These are phyloP conservation scores for Aspergillus phoenicis DNA, from an alignment of 2,329 filamentous ascomycete species.

Conservation along the genomic window DNA sequence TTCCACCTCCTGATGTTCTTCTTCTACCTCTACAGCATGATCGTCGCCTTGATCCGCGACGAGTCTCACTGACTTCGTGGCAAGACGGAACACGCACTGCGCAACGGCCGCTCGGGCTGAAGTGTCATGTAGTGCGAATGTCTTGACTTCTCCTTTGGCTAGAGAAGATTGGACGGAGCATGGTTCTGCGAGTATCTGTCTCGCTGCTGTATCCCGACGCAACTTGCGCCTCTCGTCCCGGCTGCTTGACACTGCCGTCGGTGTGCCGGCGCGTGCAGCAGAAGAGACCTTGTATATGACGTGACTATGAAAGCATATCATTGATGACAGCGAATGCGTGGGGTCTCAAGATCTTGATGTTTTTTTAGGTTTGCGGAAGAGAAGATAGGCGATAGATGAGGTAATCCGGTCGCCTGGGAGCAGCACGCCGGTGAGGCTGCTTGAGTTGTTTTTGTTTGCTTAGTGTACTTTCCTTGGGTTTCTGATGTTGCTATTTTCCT, in stretches of 20 bases:
- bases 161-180: background rate
- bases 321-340: constrained; percentile 15
- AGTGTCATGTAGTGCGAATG: constrained; percentile 9
- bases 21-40: constrained; percentile 99
- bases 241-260: constrained; percentile 5
- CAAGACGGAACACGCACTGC: constrained; percentile 44
- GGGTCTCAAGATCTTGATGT: constrained; percentile 2
- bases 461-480: constrained; percentile 15
- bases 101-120: constrained; percentile 32
- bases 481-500: constrained; percentile 22
- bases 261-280: constrained; percentile 4
- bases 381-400: constrained; percentile 6
- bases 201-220: constrained; percentile 3
- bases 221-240: background rate
- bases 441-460: constrained; percentile 19
- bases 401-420: background rate
- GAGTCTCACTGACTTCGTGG: constrained; percentile 72
- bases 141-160: constrained; percentile 7
- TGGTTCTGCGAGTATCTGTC: constrained; percentile 3
- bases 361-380: constrained; percentile 4
- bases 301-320: constrained; percentile 19
- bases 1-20: constrained; percentile 99
- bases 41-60: constrained; percentile 93
- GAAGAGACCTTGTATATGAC: constrained; percentile 16
- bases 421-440: background rate